Evolutionary conservation across 305 asterid species (phyloP).

Genomic region (Solanum hybrid): DNA sequence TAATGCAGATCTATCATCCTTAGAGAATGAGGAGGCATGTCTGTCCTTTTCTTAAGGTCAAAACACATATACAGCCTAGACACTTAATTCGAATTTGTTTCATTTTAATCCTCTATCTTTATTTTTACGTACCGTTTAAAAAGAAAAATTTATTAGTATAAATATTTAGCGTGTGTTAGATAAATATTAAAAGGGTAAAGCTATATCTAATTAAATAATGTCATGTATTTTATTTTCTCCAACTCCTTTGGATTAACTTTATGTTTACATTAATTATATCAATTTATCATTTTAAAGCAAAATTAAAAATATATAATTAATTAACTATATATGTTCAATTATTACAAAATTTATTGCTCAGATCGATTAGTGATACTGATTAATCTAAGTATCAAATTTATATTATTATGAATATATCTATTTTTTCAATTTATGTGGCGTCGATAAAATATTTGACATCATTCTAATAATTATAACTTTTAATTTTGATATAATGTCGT

Average conservation of each 20-base stretch:
- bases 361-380: background rate
- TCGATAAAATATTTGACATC: background rate
- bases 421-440: background rate
- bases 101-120: background rate
- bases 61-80: background rate
- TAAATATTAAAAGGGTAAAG: background rate
- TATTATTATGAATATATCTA: background rate
- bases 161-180: background rate
- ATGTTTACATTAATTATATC: background rate
- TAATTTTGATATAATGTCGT: background rate
- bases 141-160: no score
- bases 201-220: background rate
- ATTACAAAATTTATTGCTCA: background rate
- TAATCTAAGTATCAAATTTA: background rate
- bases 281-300: background rate
- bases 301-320: background rate
- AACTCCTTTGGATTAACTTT: background rate
- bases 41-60: slow-evolving; percentile 17
- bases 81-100: background rate
- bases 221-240: background rate
- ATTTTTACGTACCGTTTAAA: background rate
- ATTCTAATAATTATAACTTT: background rate
- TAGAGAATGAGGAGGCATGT: slow-evolving; percentile 32
- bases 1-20: slow-evolving; percentile 54
- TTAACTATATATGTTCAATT: background rate